Base-by-base conservation (phyloP, 164 flowering plant genomes). In the Nymphaea colorata region DNA sequence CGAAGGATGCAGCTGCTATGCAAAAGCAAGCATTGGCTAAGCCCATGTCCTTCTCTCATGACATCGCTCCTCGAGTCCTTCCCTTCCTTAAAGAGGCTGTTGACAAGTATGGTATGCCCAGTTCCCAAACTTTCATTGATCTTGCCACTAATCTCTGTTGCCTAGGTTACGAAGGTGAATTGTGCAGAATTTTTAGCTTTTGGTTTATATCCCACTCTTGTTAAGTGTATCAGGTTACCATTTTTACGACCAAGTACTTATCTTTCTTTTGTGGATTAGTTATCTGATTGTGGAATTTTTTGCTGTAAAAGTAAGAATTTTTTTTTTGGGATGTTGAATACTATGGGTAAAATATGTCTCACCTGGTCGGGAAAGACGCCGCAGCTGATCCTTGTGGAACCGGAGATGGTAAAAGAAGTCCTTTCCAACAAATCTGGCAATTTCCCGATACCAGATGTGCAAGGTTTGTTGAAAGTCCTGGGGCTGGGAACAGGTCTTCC, bases 401-500 rank as follows among this genome's bases (percentile, higher is more conserved):
- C 73, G 61, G 69, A 66, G 59, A 65, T 71, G 51, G 61, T 66
- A 59, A 66, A 66, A n/a, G 59, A 66, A 61, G 65, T 61, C 41
- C 69, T 66, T 8, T 66, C 59, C 36, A 66, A 70, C 68, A 70
- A 70, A 59, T 44, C 18, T 6, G 59, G 45, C 12, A 57, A 59
- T 15, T 60, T 70, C 25, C 64, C 36, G 64, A 43, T 57, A 6
- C 65, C n/a, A 15, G 53, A 57, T n/a, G 4, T 16, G 5, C 55
- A 62, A 42, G 66, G 59, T 3, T 2, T 41, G 11, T 16, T 51
- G 2, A 51, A 72, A 44, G 16, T 69, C 18, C 66, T 72, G 17
- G 62, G 43, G 1, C 4, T 10, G 11, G 89, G 87, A 5, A 25
- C 36, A 25, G 57, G 57, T 4, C 67, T 84, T 3, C 44, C 41